Percentiles rank a stretch among this genome's conserved stretches.
Conservation (phyloP, 208 protist species). For the Leishmania tropica region DNA sequence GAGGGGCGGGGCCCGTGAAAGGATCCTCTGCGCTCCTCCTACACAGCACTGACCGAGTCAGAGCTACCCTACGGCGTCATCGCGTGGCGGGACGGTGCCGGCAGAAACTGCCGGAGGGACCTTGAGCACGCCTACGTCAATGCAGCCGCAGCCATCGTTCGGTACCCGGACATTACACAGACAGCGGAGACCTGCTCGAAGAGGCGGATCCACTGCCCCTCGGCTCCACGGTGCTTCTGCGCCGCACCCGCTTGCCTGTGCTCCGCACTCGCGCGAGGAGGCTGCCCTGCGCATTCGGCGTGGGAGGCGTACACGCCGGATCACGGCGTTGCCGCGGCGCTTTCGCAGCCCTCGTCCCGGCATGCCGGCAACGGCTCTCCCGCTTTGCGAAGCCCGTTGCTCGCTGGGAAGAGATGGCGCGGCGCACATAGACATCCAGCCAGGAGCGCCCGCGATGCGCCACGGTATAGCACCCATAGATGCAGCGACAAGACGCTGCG, state of each 20-base stretch:
- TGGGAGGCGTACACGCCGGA: background rate
- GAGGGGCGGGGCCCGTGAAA: background rate
- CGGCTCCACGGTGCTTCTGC: background rate
- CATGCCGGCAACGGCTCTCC: no score
- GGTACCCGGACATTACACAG: background rate
- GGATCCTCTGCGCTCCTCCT: background rate
- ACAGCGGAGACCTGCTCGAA: background rate
- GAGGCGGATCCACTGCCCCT: background rate
- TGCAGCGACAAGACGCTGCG: background rate
- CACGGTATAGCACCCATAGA: background rate
- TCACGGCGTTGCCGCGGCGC: background rate
- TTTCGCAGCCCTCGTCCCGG: background rate
- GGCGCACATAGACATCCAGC: background rate
- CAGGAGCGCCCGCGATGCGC: background rate
- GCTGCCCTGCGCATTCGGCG: background rate
- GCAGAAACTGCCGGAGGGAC: background rate
- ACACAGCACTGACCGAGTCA: background rate
- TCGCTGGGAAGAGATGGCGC: background rate
- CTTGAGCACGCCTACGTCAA: background rate
- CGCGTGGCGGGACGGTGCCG: background rate
- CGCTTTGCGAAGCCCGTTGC: background rate
- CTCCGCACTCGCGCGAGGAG: background rate
- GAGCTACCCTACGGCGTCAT: background rate
- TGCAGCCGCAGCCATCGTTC: background rate
- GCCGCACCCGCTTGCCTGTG: background rate